Evolutionary conservation across 2,329 filamentous ascomycete genomes (phyloP), one percentile per base, ranked within the genome.

Genomic region (Magnaporthiopsis incrustans): DNA sequence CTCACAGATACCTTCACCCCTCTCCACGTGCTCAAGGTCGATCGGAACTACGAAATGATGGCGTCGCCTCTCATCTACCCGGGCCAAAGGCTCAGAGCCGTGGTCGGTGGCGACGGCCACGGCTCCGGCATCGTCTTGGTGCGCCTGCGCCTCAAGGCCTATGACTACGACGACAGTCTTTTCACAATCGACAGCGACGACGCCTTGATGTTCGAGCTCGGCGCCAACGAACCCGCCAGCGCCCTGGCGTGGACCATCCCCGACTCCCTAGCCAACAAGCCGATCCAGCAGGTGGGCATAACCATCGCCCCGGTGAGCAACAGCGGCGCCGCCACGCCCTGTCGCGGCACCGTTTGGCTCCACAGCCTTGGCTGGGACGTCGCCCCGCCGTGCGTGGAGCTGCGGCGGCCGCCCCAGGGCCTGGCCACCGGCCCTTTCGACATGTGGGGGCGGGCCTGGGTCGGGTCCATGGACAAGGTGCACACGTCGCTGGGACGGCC

Each of bases 371-470:
- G 68, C 3, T 73, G 69, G 68, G 63, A 53, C 1, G 22, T 58
- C 3, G 70, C 71, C 11, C 60, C 58, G 0, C 71, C 71, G 2
- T 60, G 10, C 8, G 66, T 30, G 56, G 60, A 56, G 18, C 53
- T 57, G 22, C 11, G 53, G 15, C 67, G 57, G 59, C 67, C 66
- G 56, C 59, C 27, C 38, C 44, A 7, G 22, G 3, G n/a, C 44
- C 18, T 25, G 7, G 44, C 44, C 22, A 63, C n/a, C 50, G 38
- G 38, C 25, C 61, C 66, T 3, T 63, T 64, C n/a, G 60, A 65
- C 2, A 71, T 72, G 60, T 74, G 71, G 71, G 68, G 67, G 22
- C 67, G 66, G 6, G 68, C 72, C 33, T 75, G 72, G 67, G 69
- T 75, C 25, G 68, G 67, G 50, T 67, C 67, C 30, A 67, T 68